Conservation (phyloP, 306 rosid genomes). For the Argentina anserina region DNA sequence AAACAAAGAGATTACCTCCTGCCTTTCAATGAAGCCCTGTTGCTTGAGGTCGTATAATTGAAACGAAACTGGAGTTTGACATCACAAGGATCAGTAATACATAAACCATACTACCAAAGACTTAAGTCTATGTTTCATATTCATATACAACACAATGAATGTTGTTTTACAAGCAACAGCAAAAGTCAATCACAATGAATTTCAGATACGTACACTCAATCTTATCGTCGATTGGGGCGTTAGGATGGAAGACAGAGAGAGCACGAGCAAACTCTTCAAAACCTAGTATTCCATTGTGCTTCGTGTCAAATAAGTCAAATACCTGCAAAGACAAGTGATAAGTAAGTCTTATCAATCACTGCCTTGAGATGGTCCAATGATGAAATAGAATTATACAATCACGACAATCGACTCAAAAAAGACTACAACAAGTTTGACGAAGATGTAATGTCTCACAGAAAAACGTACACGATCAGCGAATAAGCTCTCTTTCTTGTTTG, state of each 20-base stretch:
- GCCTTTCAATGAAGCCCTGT: conserved; percentile 95
- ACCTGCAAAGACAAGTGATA: conserved; percentile 45
- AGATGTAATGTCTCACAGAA: conserved; percentile 10
- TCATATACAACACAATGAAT: neutral
- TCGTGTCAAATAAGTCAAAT: conserved; percentile 91
- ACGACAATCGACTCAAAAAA: neutral
- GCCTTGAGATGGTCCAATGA: conserved; percentile 6
- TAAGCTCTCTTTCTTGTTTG: conserved; percentile 93
- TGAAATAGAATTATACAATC: neutral
- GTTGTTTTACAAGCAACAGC: neutral
- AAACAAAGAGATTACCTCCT: conserved; percentile 61
- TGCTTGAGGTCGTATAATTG: conserved; percentile 98
- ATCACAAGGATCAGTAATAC: conserved; percentile 2
- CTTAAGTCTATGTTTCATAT: neutral
- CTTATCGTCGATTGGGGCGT: conserved; percentile 93
- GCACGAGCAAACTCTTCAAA: conserved; percentile 99
- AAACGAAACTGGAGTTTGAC: conserved; percentile 74
- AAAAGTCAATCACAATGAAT: neutral
- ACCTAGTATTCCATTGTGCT: conserved; percentile 96
- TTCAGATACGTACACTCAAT: conserved; percentile 65
- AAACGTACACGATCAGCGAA: conserved; percentile 91
- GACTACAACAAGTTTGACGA: conserved; percentile 4
- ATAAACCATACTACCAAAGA: neutral
- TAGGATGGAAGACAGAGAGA: conserved; percentile 93
- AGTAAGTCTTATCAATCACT: conserved; percentile 10